Conservation (phyloP, 768 basidiomycete species). For the Suillus alpinus region DNA sequence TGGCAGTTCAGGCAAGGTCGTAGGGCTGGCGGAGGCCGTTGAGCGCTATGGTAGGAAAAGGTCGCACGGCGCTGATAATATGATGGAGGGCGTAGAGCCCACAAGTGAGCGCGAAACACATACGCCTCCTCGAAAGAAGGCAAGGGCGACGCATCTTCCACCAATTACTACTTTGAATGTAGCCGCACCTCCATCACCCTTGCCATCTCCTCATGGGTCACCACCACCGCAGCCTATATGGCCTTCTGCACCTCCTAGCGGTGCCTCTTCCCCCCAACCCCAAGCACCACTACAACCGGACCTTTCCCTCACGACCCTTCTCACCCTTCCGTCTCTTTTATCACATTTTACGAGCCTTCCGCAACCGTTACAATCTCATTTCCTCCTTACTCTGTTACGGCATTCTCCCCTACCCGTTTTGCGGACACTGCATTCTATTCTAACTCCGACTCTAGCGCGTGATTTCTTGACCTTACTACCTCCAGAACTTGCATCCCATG, state of each 20-base stretch:
- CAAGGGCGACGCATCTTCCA: slow-evolving; percentile 56
- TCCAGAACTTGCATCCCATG: slow-evolving; percentile 85
- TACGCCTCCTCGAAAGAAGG: slow-evolving; percentile 72
- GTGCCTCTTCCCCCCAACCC: slow-evolving; percentile 65
- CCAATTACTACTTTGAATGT: slow-evolving; percentile 64
- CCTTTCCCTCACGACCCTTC: slow-evolving; percentile 74
- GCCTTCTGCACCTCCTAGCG: slow-evolving; percentile 82
- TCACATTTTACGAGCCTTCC: slow-evolving; percentile 80
- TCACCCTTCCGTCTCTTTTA: slow-evolving; percentile 82
- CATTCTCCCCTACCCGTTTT: slow-evolving; percentile 91
- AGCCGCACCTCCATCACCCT: slow-evolving; percentile 79
- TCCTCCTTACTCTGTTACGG: slow-evolving; percentile 87
- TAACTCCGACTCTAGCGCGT: slow-evolving; percentile 87
- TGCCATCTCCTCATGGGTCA: slow-evolving; percentile 84
- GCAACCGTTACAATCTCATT: slow-evolving; percentile 83
- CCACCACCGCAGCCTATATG: slow-evolving; percentile 73
- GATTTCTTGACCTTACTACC: slow-evolving; percentile 94
- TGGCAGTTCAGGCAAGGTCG: slow-evolving; percentile 44
- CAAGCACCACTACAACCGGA: slow-evolving; percentile 80
- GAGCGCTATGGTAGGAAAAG: slow-evolving; percentile 74
- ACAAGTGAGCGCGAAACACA: slow-evolving; percentile 43
- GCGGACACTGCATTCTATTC: slow-evolving; percentile 82
- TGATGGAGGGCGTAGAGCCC: slow-evolving; percentile 76
- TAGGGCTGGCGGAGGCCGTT: slow-evolving; percentile 75
- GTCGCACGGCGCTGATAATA: slow-evolving; percentile 47